Base-by-base conservation (phyloP, 2,329 filamentous ascomycete genomes). In the Aspergillus transmontanensis region DNA sequence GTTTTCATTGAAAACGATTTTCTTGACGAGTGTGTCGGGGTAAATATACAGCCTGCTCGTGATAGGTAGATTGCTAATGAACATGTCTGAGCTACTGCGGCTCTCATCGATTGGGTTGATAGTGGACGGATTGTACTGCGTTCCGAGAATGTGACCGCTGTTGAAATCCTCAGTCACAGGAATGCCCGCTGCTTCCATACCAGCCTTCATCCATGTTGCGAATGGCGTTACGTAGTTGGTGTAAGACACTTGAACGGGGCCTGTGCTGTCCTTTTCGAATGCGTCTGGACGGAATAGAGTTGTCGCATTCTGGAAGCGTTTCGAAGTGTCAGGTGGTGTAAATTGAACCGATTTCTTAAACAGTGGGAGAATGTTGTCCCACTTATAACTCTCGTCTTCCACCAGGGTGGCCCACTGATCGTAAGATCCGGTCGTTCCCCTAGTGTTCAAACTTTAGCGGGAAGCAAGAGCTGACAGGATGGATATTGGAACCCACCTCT, bases 361-460 rank as follows among this genome's bases (percentile, higher is more conserved):
- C 43, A 68, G 74, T 9, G 69, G 69, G 6, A 71, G 61, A 10
- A 68, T 55, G 1, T 69, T 63, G 2, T 72, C 67, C 41, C 63
- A 76, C 21, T 58, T 64, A 43, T 73, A 76, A 48, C 65, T 69
- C 7, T 64, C 41, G 34, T 79, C 76, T 5, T 66, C 73, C 1
- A 78, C 75, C 21, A 65, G 57, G 26, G 78, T 70, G 0, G 76
- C 76, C 77, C 77, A 79, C 55, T 62, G 48, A 43, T 75, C 16
- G 14, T 30, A 30, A 1, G 48, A 53, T 3, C 28, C 48, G 1
- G 9, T 53, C 2, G 48, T 53, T 10, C 23, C 23, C 5, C 48
- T 53, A 19, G 4, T 10, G 1, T 21, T 4, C 6, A 4, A 32
- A 1, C 10, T 1, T 28, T 32, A 53, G 19, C 14, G 14, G 7